Percentiles rank a stretch among this genome's conserved stretches.
phyloP scores from a whole-genome alignment of 495 filamentous ascomycete species.

The Umbilicaria muhlenbergii region DNA sequence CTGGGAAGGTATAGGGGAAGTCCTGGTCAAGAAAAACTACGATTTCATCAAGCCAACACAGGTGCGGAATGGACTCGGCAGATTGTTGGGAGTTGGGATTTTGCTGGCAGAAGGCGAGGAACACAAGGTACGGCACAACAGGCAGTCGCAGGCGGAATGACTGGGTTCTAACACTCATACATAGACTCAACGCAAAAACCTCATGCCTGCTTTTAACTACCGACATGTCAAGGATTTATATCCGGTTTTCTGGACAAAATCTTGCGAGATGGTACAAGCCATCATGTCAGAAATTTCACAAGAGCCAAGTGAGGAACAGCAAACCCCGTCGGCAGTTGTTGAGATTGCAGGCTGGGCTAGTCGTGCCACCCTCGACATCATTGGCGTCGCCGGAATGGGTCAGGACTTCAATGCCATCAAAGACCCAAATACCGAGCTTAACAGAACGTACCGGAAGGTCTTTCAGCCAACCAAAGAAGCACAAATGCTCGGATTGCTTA shows the following conservation, averaged over 20 bases:
- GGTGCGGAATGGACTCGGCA: conserved; percentile 39
- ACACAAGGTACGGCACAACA: conserved; percentile 38
- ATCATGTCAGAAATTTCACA: conserved; percentile 22
- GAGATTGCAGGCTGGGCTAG: conserved; percentile 55
- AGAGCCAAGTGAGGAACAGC: conserved; percentile 7
- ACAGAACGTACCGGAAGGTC: conserved; percentile 45
- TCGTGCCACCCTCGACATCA: conserved; percentile 73
- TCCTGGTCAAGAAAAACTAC: conserved; percentile 54
- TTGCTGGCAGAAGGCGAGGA: conserved; percentile 76
- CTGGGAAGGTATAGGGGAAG: conserved; percentile 50
- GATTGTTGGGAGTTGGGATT: conserved; percentile 58
- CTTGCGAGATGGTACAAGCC: conserved; percentile 27
- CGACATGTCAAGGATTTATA: conserved; percentile 79
- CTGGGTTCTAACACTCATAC: too few relatives aligned
- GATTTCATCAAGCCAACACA: conserved; percentile 59
- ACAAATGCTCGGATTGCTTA: conserved; percentile 29
- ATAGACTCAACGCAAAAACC: conserved; percentile 52
- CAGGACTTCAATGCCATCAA: conserved; percentile 60
- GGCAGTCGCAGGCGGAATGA: too few relatives aligned
- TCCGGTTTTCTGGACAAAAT: conserved; percentile 69
- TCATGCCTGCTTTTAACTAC: conserved; percentile 75
- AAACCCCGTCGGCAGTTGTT: conserved; percentile 23
- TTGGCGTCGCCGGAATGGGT: conserved; percentile 68
- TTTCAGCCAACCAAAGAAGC: conserved; percentile 30
- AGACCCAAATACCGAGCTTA: conserved; percentile 46